These are phyloP conservation scores for Stevia rebaudiana DNA, from an alignment of 140 eudicot genomes.

Conservation along the genomic window DNA sequence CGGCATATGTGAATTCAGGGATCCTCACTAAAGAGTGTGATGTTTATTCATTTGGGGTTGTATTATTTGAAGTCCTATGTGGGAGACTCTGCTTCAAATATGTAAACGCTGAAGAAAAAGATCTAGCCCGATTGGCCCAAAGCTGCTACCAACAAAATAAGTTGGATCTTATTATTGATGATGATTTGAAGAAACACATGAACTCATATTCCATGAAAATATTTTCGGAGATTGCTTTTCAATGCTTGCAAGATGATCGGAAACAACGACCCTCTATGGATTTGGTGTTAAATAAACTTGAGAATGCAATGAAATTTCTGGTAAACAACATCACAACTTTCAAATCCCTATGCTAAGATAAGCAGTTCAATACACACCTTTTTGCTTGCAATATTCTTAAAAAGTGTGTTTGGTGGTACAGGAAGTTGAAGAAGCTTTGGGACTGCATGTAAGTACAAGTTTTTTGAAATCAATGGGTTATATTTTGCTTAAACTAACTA, in stretches of 20 bases:
- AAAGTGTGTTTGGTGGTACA: too few species aligned
- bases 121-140: not conserved
- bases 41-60: slow-evolving; percentile 6
- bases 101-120: not conserved
- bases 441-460: too few species aligned
- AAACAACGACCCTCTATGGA: slow-evolving; percentile 2
- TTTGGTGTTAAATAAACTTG: not conserved
- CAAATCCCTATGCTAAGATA: too few species aligned
- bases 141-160: not conserved
- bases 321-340: too few species aligned
- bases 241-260: slow-evolving; percentile 1
- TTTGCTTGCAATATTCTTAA: too few species aligned
- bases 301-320: not conserved
- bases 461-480: too few species aligned
- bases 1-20: not conserved
- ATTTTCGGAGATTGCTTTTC: not conserved
- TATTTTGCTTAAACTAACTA: too few species aligned
- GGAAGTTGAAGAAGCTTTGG: too few species aligned
- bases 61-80: not conserved
- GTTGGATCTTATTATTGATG: not conserved
- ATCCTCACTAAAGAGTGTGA: slow-evolving; percentile 6
- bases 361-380: too few species aligned
- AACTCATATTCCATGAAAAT: not conserved
- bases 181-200: not conserved
- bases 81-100: not conserved